Conservation (phyloP, 2,329 filamentous ascomycete genomes). For the Didymella pomorum region DNA sequence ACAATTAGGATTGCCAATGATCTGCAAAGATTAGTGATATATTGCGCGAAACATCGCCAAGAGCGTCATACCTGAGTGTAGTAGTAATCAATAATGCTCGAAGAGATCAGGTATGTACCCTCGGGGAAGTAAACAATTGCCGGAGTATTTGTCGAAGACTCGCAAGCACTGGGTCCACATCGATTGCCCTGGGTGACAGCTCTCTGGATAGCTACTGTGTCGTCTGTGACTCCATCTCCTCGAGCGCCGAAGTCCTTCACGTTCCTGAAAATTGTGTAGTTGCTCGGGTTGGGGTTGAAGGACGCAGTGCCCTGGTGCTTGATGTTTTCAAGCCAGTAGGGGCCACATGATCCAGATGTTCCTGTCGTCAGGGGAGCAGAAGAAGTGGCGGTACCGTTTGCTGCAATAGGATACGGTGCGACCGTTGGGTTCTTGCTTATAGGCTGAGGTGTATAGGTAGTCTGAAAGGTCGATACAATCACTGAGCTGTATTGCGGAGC, state of each 20-base stretch:
- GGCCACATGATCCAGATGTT: conserved; percentile 30
- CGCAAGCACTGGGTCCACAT: conserved; percentile 53
- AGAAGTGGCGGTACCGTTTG: conserved; percentile 17
- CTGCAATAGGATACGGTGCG: conserved; percentile 21
- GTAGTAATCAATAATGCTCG: conserved; percentile 68
- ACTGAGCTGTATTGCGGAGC: background rate
- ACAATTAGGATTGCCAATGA: conserved; percentile 67
- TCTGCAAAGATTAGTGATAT: conserved; percentile 27
- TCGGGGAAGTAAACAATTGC: conserved; percentile 66
- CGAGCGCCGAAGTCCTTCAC: conserved; percentile 54
- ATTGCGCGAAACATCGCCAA: background rate
- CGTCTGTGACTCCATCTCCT: conserved; percentile 47
- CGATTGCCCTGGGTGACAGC: conserved; percentile 53
- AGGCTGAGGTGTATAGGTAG: conserved; percentile 7
- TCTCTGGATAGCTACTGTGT: conserved; percentile 63
- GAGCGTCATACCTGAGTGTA: conserved; percentile 59
- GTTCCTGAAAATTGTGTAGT: conserved; percentile 54
- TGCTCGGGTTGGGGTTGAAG: conserved; percentile 49
- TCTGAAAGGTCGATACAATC: background rate
- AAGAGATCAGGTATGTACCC: conserved; percentile 66
- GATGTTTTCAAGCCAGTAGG: conserved; percentile 54
- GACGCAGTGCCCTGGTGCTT: conserved; percentile 53
- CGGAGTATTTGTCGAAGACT: conserved; percentile 60
- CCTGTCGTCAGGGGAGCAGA: conserved; percentile 25
- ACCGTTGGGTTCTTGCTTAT: conserved; percentile 18